Percentiles rank a stretch among this genome's conserved stretches.
Conservation (phyloP, 257 asterid genomes). For the Eucommia ulmoides region DNA sequence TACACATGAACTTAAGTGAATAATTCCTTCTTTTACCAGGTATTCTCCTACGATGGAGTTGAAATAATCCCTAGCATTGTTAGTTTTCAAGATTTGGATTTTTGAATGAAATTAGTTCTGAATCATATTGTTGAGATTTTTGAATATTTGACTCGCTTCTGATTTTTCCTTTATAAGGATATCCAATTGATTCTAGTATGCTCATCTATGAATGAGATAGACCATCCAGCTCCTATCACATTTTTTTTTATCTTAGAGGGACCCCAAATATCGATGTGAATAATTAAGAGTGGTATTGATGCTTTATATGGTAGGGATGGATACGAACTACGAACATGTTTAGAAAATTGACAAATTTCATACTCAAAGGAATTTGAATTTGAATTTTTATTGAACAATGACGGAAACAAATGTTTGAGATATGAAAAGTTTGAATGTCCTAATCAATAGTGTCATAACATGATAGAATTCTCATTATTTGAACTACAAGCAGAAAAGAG, state of each 20-base stretch:
- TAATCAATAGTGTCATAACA: no score
- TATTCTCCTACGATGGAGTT: background rate
- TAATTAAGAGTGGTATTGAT: background rate
- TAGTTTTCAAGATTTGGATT: slow-evolving; percentile 1
- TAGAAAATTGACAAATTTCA: no score
- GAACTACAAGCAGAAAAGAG: background rate
- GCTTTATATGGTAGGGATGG: no score
- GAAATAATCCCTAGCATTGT: background rate
- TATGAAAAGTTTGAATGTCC: no score
- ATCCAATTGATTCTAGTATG: no score
- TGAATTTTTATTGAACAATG: no score
- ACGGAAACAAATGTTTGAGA: no score
- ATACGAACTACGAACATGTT: no score
- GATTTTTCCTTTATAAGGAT: no score
- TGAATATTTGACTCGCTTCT: background rate
- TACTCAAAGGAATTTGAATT: no score
- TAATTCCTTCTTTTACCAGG: background rate
- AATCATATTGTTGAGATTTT: background rate
- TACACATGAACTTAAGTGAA: background rate
- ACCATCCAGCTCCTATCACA: background rate
- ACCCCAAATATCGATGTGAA: background rate
- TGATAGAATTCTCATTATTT: no score
- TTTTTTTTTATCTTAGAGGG: background rate
- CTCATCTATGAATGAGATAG: no score
- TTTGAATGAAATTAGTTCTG: background rate